These are phyloP conservation scores for Aureobasidium sp. DNA, from an alignment of 2,329 filamentous ascomycete species.

Conservation along the genomic window DNA sequence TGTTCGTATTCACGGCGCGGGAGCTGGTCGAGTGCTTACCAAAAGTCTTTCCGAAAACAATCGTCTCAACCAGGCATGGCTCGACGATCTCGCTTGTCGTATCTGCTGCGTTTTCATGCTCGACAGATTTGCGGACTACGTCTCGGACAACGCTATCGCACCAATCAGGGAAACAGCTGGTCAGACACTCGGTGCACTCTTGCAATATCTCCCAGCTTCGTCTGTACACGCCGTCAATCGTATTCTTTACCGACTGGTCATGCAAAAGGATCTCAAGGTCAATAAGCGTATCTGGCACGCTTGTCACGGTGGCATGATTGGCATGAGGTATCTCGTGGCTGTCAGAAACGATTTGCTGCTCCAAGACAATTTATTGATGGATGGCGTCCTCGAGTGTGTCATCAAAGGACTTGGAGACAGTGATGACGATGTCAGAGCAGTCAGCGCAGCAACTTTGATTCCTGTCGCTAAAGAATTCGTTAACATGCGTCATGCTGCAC, in stretches of 20 bases:
- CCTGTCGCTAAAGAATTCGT: conserved; percentile 96
- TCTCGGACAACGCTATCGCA: conserved; percentile 92
- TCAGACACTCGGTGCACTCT: conserved; percentile 80
- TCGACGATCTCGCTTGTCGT: conserved; percentile 91
- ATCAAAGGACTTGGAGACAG: conserved; percentile 88
- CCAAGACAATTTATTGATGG: conserved; percentile 75
- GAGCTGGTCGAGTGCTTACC: conserved; percentile 70
- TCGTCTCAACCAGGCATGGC: conserved; percentile 70
- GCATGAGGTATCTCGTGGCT: conserved; percentile 87
- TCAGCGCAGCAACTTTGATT: conserved; percentile 94
- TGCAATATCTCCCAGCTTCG: conserved; percentile 71
- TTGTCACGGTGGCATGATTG: conserved; percentile 97
- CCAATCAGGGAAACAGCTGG: conserved; percentile 93
- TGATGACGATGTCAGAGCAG: conserved; percentile 93
- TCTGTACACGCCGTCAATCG: conserved; percentile 81
- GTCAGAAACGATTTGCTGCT: conserved; percentile 88
- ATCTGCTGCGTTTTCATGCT: conserved; percentile 95
- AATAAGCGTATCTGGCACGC: conserved; percentile 81
- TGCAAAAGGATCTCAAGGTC: conserved; percentile 74
- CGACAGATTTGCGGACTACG: conserved; percentile 95
- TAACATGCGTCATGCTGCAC: conserved; percentile 66
- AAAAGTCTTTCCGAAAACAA: conserved; percentile 71
- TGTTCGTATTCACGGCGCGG: conserved; percentile 80
- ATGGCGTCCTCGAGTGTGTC: conserved; percentile 84
- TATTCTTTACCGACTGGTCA: conserved; percentile 81